phyloP scores from a whole-genome alignment of 169 alveolate genomes.

The Plasmodium sp. region DNA sequence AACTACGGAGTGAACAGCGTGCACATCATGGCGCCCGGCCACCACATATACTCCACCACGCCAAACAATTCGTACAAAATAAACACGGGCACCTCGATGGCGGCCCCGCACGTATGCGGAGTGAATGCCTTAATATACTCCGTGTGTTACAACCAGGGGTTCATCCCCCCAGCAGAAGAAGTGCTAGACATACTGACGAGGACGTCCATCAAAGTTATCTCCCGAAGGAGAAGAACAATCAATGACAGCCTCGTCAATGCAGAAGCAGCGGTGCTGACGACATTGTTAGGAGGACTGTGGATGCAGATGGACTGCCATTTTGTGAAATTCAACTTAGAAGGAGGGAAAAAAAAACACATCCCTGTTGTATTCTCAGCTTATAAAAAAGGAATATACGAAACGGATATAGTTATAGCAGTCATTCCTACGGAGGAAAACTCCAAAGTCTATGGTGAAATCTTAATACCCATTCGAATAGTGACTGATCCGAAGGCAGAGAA shows the following conservation, averaged over 20 bases:
- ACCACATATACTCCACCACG: conserved; percentile 67
- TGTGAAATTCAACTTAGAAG: conserved; percentile 27
- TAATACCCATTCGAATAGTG: conserved; percentile 53
- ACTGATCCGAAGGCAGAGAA: conserved; percentile 6
- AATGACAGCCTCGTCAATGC: conserved; percentile 51
- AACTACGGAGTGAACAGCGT: conserved; percentile 73
- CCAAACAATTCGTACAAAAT: conserved; percentile 69
- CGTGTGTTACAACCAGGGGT: conserved; percentile 35
- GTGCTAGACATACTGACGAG: conserved; percentile 56
- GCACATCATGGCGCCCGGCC: conserved; percentile 79
- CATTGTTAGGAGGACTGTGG: conserved; percentile 74
- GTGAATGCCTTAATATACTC: conserved; percentile 74
- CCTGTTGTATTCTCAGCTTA: conserved; percentile 72
- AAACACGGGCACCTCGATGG: conserved; percentile 78
- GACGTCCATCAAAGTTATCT: conserved; percentile 28
- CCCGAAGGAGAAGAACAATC: conserved; percentile 28
- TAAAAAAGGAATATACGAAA: conserved; percentile 60
- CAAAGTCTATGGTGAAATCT: conserved; percentile 60
- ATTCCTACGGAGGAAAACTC: conserved; percentile 29
- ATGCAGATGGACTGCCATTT: conserved; percentile 72
- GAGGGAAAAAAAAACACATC: conserved; percentile 35
- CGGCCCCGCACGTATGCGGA: conserved; percentile 80
- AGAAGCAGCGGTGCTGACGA: conserved; percentile 73
- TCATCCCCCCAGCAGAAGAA: conserved; percentile 48
- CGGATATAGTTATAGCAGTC: conserved; percentile 55